A percentile compares a stretch with the other conserved stretches of the same genome.
Evolutionary conservation across 768 basidiomycete species (phyloP).

Genomic region (Cystobasidium ongulense): DNA sequence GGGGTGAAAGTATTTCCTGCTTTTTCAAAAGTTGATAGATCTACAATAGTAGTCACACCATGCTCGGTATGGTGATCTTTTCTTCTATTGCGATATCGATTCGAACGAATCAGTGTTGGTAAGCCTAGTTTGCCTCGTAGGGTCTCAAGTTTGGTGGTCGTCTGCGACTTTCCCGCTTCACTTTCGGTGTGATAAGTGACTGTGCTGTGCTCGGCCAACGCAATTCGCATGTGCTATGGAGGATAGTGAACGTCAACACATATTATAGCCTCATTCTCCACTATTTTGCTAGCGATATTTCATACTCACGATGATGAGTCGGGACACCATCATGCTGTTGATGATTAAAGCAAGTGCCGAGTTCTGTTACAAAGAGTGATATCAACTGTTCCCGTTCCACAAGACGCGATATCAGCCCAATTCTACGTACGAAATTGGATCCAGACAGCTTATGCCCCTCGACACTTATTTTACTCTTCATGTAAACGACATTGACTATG

Average conservation of each 20-base stretch:
- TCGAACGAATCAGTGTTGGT: background rate
- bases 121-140: background rate
- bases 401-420: background rate
- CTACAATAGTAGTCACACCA: slow-evolving; percentile 1
- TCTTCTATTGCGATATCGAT: background rate
- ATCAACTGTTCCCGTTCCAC: background rate
- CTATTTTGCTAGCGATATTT: too few species aligned
- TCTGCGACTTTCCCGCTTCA: background rate
- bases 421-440: background rate
- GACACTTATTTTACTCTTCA: slow-evolving; percentile 20
- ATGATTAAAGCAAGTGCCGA: slow-evolving; percentile 8
- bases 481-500: slow-evolving; percentile 29
- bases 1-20: background rate
- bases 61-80: background rate
- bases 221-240: slow-evolving; percentile 26
- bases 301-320: slow-evolving; percentile 30
- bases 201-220: background rate
- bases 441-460: slow-evolving; percentile 3
- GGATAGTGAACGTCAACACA: background rate
- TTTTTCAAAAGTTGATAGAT: background rate
- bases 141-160: background rate
- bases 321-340: slow-evolving; percentile 23
- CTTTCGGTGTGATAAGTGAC: slow-evolving; percentile 16
- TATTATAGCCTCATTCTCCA: background rate
- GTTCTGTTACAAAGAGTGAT: background rate